Evolutionary conservation across 2,329 filamentous ascomycete species (phyloP), one percentile per base, ranked within the genome.

Genomic region (Ambrosiella xylebori): DNA sequence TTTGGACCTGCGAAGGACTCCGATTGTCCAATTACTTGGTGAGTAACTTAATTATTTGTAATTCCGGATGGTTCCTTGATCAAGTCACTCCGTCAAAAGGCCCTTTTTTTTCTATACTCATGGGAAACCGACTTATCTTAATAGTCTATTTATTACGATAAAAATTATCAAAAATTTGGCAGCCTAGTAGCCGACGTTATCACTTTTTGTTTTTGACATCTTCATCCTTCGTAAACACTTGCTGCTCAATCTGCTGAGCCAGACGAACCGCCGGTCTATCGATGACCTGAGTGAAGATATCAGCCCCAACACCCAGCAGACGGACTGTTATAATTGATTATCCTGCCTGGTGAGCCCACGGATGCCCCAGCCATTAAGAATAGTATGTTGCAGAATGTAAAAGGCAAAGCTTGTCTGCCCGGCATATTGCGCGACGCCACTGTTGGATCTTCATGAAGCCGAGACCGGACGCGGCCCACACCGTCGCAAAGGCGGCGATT

Each of bases 321-420:
- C 39, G 27, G 56, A 58, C 11, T 53, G 37, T 54, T 57, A n/a
- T 11, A 56, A 45, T 17, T 56, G 54, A 19, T 47, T 56, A 15
- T 56, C 17, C 35, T 45, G 39, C 40, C 54, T 27, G 6, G 54
- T 56, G 7, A 44, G 27, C n/a, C 19, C 62, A 4, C 52, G 52
- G 4, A 61, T 36, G 1, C 59, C 59, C 59, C 59, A 61, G 2
- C 53, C 56, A 13, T 61, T 61, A 17, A 61, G 50, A 19, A 61
- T 41, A 8, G 54, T 45, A 27, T 59, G 57, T 51, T 82, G 80
- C 69, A 81, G 75, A 11, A 82, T 71, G 65, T 82, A 83, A 35
- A 82, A 65, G 52, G 77, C 74, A 64, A 79, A 83, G 57, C 77
- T 80, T 62, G 82, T 76, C 64, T 75, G 75, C 61, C 80, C 79